Base-by-base conservation (phyloP, 768 basidiomycete species). In the Tricholoma flavovirens region DNA sequence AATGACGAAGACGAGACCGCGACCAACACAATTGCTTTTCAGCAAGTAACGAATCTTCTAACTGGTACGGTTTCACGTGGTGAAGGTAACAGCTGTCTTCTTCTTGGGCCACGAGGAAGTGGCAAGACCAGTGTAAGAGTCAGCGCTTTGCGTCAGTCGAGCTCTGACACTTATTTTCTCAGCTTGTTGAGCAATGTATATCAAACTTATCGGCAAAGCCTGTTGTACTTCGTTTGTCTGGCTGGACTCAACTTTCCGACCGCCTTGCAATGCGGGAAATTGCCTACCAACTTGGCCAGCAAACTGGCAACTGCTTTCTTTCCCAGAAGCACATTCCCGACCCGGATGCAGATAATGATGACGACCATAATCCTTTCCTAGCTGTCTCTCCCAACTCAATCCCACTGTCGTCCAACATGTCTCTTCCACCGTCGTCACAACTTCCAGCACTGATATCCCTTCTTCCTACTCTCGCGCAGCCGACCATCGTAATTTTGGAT, bases 1-100 rank as follows among this genome's bases (percentile, higher is more conserved):
- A 62, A 60, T 12, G 58, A 51, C n/a, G 69, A 68, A 30, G 70
- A 72, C 9, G 70, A 71, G 15, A 56, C 58, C 9, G 69, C 77
- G 1, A 76, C 83, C 4, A 86, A 89, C 63, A 67, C 60, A 1
- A 64, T 73, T 15, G 84, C 88, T 0, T 70, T 77, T 24, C 64
- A 80, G 32, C 83, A 90, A 55, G 67, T 98, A 11, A 64, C 71
- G 1, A 78, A 82, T 48, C 70, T 98, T 19, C 73, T 97, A 4
- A 67, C 71, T 19, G 94, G 93, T 10, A 92, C 91, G 1, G 77
- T 89, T 4, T 72, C 73, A 19, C 81, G 93, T 26, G 88, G 87
- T 9, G 95, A 98, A 74, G 94, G 95, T 3, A 98, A 98, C 59
- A 96, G 93, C 56, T 97, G 94, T 65, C 77, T 97, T 54, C 66